These are phyloP conservation scores for Pseudoturritis turrita DNA, from an alignment of 345 rosid genomes.

Conservation along the genomic window DNA sequence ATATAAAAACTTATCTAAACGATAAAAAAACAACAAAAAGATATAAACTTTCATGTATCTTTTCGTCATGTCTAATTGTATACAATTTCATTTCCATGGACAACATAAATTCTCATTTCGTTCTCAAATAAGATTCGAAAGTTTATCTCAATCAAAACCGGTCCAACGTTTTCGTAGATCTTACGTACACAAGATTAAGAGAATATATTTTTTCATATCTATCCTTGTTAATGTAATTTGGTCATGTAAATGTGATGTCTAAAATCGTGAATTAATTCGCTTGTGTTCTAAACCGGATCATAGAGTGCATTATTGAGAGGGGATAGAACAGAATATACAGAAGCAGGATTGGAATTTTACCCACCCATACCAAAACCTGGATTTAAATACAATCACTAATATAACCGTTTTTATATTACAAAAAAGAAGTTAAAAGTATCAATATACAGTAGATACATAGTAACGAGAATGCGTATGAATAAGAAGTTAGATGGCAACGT, in stretches of 20 bases:
- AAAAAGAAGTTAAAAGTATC: neutral
- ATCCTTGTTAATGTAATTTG: neutral
- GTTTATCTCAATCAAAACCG: too few species aligned
- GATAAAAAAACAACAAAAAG: too few species aligned
- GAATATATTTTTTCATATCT: too few species aligned
- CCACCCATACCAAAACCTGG: conserved; percentile 1
- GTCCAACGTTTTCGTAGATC: neutral
- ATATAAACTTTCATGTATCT: too few species aligned
- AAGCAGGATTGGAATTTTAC: neutral
- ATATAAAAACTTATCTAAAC: too few species aligned
- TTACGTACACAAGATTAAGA: neutral
- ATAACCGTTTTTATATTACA: neutral
- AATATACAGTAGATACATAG: neutral
- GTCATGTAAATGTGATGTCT: neutral
- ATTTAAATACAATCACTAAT: neutral
- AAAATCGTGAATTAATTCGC: neutral
- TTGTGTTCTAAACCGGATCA: neutral
- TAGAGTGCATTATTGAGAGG: neutral
- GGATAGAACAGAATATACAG: neutral
- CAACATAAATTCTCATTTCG: too few species aligned
- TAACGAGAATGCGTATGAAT: conserved; percentile 10
- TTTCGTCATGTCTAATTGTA: too few species aligned
- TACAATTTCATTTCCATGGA: too few species aligned
- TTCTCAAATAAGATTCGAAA: too few species aligned
- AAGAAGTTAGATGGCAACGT: conserved; percentile 19